phyloP scores from a whole-genome alignment of 2,329 filamentous ascomycete genomes.

The Phaeomoniella chlamydospora region DNA sequence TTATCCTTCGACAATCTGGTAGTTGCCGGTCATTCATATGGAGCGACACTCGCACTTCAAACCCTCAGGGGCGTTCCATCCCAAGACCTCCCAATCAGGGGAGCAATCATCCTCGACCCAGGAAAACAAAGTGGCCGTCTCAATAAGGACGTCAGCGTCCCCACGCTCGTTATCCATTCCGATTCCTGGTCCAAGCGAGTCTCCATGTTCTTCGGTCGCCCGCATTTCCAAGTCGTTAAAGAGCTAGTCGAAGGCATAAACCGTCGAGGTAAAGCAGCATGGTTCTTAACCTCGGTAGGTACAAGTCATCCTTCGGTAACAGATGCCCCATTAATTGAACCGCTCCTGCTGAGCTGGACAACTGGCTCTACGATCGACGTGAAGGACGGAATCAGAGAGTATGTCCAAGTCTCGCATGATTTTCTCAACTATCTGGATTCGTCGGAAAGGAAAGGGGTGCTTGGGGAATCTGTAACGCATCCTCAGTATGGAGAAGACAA shows the following conservation, averaged over 20 bases:
- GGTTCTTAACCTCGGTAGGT: slow-evolving; percentile 41
- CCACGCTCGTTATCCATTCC: slow-evolving; percentile 48
- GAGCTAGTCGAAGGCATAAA: slow-evolving; percentile 37
- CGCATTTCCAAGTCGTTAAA: slow-evolving; percentile 50
- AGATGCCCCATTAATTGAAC: slow-evolving; percentile 51
- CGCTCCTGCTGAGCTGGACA: slow-evolving; percentile 43
- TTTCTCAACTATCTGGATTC: slow-evolving; percentile 37
- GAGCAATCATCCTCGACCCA: slow-evolving; percentile 49
- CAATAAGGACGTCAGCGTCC: slow-evolving; percentile 43
- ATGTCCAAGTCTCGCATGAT: slow-evolving; percentile 43
- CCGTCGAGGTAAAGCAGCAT: slow-evolving; percentile 23
- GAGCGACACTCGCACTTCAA: slow-evolving; percentile 49
- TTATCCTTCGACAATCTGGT: slow-evolving; percentile 42
- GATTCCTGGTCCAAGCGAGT: slow-evolving; percentile 47
- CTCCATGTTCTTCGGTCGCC: slow-evolving; percentile 45
- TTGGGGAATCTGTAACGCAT: slow-evolving; percentile 31
- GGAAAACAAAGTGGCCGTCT: slow-evolving; percentile 50
- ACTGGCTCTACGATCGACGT: slow-evolving; percentile 47
- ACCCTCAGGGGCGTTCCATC: slow-evolving; percentile 37
- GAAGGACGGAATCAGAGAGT: slow-evolving; percentile 41
- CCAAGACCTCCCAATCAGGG: slow-evolving; percentile 32
- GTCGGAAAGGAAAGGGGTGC: slow-evolving; percentile 29
- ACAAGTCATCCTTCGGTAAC: slow-evolving; percentile 51
- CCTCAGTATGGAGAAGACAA: slow-evolving; percentile 8
- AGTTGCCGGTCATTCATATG: slow-evolving; percentile 51